A percentile compares a stretch with the other conserved stretches of the same genome.
Conservation (phyloP, 2,329 filamentous ascomycete genomes). For the Microcyclospora pomicola region DNA sequence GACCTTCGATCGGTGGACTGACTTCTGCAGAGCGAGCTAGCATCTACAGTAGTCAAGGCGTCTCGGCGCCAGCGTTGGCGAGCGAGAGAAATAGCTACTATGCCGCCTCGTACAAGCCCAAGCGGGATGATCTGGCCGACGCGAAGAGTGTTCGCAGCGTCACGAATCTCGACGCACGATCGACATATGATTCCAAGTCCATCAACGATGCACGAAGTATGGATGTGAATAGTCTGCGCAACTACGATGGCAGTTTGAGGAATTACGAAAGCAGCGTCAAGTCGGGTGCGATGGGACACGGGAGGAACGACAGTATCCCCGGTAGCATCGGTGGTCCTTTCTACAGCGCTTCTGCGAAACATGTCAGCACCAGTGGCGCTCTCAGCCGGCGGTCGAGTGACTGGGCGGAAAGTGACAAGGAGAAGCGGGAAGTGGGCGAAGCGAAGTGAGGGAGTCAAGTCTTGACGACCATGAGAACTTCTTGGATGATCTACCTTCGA, state of each 20-base stretch:
- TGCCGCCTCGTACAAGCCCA: slow-evolving; percentile 36
- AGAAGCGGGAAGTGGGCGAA: slow-evolving; percentile 7
- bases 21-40: slow-evolving; percentile 56
- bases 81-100: slow-evolving; percentile 77
- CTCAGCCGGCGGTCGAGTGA: slow-evolving; percentile 14
- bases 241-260: slow-evolving; percentile 65
- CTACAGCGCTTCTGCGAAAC: slow-evolving; percentile 32
- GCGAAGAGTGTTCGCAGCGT: slow-evolving; percentile 20
- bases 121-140: slow-evolving; percentile 19
- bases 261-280: slow-evolving; percentile 72
- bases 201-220: slow-evolving; percentile 14
- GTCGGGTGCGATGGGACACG: slow-evolving; percentile 64
- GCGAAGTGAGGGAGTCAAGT: not conserved
- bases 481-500: no score
- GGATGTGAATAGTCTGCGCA: slow-evolving; percentile 57
- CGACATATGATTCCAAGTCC: slow-evolving; percentile 24
- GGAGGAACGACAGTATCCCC: slow-evolving; percentile 65
- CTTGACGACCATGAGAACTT: no score
- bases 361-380: slow-evolving; percentile 9
- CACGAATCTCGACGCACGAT: slow-evolving; percentile 24
- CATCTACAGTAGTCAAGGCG: slow-evolving; percentile 39
- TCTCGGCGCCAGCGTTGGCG: slow-evolving; percentile 44
- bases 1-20: slow-evolving; percentile 40
- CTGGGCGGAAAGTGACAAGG: slow-evolving; percentile 8
- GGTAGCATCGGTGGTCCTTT: slow-evolving; percentile 61